Percentiles rank a stretch among this genome's conserved stretches.
Conservation (phyloP, 805 yeast genomes). For the Wickerhamomyces bisporus region DNA sequence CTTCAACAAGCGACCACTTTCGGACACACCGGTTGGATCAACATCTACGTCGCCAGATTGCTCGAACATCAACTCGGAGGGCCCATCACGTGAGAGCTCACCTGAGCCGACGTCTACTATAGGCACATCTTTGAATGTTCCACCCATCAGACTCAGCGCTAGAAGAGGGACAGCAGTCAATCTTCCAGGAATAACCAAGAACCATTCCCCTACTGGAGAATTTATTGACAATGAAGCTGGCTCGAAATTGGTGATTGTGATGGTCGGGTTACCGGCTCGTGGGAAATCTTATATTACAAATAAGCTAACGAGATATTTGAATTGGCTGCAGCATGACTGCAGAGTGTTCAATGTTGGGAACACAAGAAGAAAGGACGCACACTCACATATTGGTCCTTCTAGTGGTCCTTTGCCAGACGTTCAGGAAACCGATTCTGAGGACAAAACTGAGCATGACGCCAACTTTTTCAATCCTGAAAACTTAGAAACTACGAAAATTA, state of each 20-base stretch:
- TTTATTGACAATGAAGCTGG: slow-evolving; percentile 52
- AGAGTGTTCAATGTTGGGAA: slow-evolving; percentile 93
- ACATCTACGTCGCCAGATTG: slow-evolving; percentile 48
- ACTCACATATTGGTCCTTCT: slow-evolving; percentile 62
- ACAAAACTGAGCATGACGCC: slow-evolving; percentile 56
- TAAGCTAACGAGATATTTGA: slow-evolving; percentile 81
- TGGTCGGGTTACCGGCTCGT: slow-evolving; percentile 95
- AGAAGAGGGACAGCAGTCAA: slow-evolving; percentile 79
- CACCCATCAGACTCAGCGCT: slow-evolving; percentile 27
- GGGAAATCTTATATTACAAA: slow-evolving; percentile 94
- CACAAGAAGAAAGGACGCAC: slow-evolving; percentile 73
- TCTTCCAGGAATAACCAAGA: slow-evolving; percentile 86
- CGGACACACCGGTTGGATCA: slow-evolving; percentile 69
- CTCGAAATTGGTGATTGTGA: slow-evolving; percentile 82
- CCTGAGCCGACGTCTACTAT: slow-evolving; percentile 18
- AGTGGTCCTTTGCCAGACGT: slow-evolving; percentile 52
- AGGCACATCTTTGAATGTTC: slow-evolving; percentile 2
- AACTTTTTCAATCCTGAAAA: slow-evolving; percentile 84
- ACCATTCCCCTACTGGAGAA: slow-evolving; percentile 55
- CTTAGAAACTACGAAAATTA: slow-evolving; percentile 49
- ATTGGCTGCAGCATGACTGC: slow-evolving; percentile 91
- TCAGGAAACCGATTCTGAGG: slow-evolving; percentile 2
- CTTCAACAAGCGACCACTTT: slow-evolving; percentile 66
- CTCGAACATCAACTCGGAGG: slow-evolving; percentile 23
- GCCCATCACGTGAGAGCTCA: slow-evolving; percentile 26